Evolutionary conservation across 2,329 filamentous ascomycete species (phyloP), one percentile per base, ranked within the genome.

Genomic region (Lachnellula suecica): DNA sequence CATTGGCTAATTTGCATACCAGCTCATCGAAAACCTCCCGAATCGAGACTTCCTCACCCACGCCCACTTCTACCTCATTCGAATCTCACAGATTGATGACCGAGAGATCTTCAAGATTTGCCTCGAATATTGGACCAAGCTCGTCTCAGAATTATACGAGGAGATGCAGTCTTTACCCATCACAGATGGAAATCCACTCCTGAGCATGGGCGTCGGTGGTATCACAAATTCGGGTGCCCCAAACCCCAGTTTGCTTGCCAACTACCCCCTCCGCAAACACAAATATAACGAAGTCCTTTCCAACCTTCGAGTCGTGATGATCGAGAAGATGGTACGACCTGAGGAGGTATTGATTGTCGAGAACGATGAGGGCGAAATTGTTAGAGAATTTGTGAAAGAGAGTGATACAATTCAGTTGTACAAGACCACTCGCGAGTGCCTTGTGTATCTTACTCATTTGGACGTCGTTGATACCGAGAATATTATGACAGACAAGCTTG

Each of bases 71-170:
- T 99, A 99, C 72, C 84, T 99, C 13, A 97, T 99, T 66, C 87
- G 93, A 58, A 97, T 99, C 71, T 97, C 92, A 44, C 92, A 99
- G 74, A 99, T 99, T 61, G 94, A 99, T 62, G 95, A 99, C 68
- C 87, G 94, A 49, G 94, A 99, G 71, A 96, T 99, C 59, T 99
- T 99, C 83, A 99, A 99, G 80, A 99, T 99, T 67, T 96, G 90
- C 69, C 78, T 99, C 57, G 95, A 99, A 71, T 99, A 99, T 76
- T 99, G 94, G 94, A 94, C 95, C 34, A 97, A 97, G 74, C 81
- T 97, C 46, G 95, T 99, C 6, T 93, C 96, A 67, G 94, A 97
- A 72, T 82, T 99, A 20, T 99, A 97, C 70, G 94, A 99, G 70
- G 94, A 99, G 76, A 97, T 97, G 92, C 94, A 99, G 72, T 84